phyloP scores from a whole-genome alignment of 2,329 filamentous ascomycete species.

The Helminthosporium solani region DNA sequence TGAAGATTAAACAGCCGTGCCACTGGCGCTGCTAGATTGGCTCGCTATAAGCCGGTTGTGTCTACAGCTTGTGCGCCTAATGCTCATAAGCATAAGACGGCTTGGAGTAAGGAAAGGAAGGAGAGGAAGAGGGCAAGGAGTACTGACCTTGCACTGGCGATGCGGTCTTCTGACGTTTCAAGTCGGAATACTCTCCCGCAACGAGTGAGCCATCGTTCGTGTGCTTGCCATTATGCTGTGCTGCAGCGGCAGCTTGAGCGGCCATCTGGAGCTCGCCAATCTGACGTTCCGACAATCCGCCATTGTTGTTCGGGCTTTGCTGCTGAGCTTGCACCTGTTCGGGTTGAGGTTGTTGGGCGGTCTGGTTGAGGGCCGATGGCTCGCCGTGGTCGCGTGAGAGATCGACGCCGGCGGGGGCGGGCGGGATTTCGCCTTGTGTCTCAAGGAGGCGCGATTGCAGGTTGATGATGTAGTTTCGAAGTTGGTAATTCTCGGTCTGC shows the following conservation, averaged over 20 bases:
- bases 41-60: constrained; percentile 7
- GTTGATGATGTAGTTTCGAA: constrained; percentile 90
- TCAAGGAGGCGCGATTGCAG: constrained; percentile 86
- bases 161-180: constrained; percentile 40
- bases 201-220: constrained; percentile 34
- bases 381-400: constrained; percentile 57
- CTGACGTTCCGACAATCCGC: constrained; percentile 39
- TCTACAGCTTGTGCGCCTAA: constrained; percentile 26
- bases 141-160: constrained; percentile 38
- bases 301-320: constrained; percentile 29
- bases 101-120: constrained; percentile 21
- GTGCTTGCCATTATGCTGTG: constrained; percentile 39
- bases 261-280: constrained; percentile 43
- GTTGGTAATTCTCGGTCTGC: constrained; percentile 83
- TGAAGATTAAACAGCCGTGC: not conserved
- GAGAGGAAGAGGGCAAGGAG: constrained; percentile 21
- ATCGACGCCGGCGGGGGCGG: constrained; percentile 77
- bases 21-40: not conserved
- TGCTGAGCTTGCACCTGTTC: constrained; percentile 24
- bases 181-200: constrained; percentile 33
- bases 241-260: constrained; percentile 38
- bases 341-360: constrained; percentile 15
- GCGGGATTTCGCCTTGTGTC: constrained; percentile 77
- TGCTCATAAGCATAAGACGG: constrained; percentile 29
- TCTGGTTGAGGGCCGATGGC: constrained; percentile 24